Conservation (phyloP, 441 rosid species). For the Pelargonium fulgidum region DNA sequence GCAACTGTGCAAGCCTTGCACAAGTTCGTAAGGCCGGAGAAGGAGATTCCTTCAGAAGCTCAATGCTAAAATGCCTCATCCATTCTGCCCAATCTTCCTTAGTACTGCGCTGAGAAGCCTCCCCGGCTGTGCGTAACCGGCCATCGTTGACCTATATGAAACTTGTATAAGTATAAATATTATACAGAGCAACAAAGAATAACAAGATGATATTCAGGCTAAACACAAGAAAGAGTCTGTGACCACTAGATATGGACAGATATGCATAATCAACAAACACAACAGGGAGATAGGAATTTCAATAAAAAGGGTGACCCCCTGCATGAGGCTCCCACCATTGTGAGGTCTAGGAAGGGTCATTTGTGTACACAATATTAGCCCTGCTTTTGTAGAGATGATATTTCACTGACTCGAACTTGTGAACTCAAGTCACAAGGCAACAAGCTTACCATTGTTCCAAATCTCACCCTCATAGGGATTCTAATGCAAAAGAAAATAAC, state of each 20-base stretch:
- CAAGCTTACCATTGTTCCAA: too few species aligned
- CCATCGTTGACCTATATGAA: conserved; percentile 76
- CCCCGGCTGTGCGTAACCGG: conserved; percentile 90
- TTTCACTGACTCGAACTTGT: too few species aligned
- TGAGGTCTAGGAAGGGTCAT: too few species aligned
- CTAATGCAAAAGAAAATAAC: too few species aligned
- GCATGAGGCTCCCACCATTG: too few species aligned
- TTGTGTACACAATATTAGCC: too few species aligned
- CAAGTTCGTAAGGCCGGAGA: conserved; percentile 97
- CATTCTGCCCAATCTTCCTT: conserved; percentile 99
- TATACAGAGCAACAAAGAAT: conserved; percentile 16
- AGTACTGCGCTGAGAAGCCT: conserved; percentile 99
- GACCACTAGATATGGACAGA: background rate
- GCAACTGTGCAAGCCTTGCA: conserved; percentile 95
- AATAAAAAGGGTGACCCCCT: too few species aligned
- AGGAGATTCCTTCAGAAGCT: conserved; percentile 95
- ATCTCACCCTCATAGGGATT: too few species aligned
- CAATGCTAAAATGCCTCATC: conserved; percentile 99
- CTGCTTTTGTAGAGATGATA: too few species aligned
- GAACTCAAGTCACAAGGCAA: too few species aligned
- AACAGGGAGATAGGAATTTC: background rate
- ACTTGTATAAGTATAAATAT: conserved; percentile 5
- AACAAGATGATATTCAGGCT: conserved; percentile 7
- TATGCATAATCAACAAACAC: background rate
- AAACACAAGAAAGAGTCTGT: background rate